phyloP scores from a whole-genome alignment of 495 filamentous ascomycete genomes.

The Penicillium paxilli region DNA sequence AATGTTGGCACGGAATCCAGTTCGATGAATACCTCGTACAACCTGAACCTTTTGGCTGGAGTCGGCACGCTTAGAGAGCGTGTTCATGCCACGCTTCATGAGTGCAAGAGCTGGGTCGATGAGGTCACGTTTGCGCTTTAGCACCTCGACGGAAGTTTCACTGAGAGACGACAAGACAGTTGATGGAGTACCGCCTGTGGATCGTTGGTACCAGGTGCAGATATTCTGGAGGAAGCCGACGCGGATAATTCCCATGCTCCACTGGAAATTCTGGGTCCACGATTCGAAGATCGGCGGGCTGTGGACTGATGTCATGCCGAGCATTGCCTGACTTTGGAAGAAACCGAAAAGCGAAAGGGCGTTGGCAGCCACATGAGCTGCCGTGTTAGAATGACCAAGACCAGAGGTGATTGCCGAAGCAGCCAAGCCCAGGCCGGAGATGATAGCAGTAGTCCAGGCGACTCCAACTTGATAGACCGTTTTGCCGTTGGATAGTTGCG shows the following conservation, averaged over 20 bases:
- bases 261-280: constrained; percentile 98
- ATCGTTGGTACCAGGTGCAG: constrained; percentile 93
- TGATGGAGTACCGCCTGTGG: constrained; percentile 86
- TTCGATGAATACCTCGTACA: constrained; percentile 85
- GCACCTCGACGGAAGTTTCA: constrained; percentile 78
- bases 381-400: constrained; percentile 90
- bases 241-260: constrained; percentile 96
- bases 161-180: constrained; percentile 73
- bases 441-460: constrained; percentile 84
- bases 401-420: constrained; percentile 81
- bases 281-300: constrained; percentile 87
- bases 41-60: constrained; percentile 59
- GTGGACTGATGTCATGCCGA: constrained; percentile 81
- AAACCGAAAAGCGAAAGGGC: constrained; percentile 90
- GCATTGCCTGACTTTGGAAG: constrained; percentile 96
- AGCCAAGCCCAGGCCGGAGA: constrained; percentile 79
- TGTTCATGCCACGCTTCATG: constrained; percentile 43
- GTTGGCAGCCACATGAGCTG: constrained; percentile 92
- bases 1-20: constrained; percentile 81
- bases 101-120: constrained; percentile 38
- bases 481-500: constrained; percentile 86
- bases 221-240: constrained; percentile 85
- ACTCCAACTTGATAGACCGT: constrained; percentile 89
- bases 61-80: constrained; percentile 34
- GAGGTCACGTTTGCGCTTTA: constrained; percentile 65